Evolutionary conservation across 208 protist species (phyloP), one percentile per base, ranked within the genome.

Genomic region (Trypanosoma lewisi): DNA sequence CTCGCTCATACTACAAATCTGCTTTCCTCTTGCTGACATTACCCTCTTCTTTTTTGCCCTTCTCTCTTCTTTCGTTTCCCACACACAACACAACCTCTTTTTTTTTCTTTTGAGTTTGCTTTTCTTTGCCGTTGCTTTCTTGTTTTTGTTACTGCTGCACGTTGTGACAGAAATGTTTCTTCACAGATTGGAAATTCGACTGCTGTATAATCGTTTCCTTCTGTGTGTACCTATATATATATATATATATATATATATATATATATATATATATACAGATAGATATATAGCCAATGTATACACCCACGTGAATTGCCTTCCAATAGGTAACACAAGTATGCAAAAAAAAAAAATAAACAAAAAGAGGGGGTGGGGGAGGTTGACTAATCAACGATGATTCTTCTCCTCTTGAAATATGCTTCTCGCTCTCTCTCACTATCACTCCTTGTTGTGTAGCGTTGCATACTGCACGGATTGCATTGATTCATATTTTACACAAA

Each of bases 171-270:
- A n/a, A n/a, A n/a, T n/a, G n/a, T n/a, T n/a, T n/a, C n/a, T n/a
- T n/a, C n/a, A n/a, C n/a, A n/a, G n/a, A n/a, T n/a, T n/a, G n/a
- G n/a, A n/a, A n/a, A n/a, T n/a, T n/a, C n/a, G n/a, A n/a, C n/a
- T n/a, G n/a, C n/a, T n/a, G n/a, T n/a, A n/a, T n/a, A n/a, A n/a
- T n/a, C n/a, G n/a, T n/a, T n/a, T n/a, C n/a, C n/a, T n/a, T n/a
- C n/a, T n/a, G n/a, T n/a, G n/a, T n/a, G n/a, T n/a, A n/a, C 36
- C 36, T 16, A 14, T 41, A 41, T 41, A 41, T 41, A 41, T 41
- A 41, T 41, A 41, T 41, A 41, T 41, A 63, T 33, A 58, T 45
- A 65, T 52, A 65, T 45, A 58, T 58, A 47, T 54, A 52, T 45
- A 45, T 58, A 65, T 47, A 54, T 51, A 51, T 51, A 51, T 19